These are phyloP conservation scores for Neonectria sp. DNA, from an alignment of 2,329 filamentous ascomycete genomes.

Conservation along the genomic window DNA sequence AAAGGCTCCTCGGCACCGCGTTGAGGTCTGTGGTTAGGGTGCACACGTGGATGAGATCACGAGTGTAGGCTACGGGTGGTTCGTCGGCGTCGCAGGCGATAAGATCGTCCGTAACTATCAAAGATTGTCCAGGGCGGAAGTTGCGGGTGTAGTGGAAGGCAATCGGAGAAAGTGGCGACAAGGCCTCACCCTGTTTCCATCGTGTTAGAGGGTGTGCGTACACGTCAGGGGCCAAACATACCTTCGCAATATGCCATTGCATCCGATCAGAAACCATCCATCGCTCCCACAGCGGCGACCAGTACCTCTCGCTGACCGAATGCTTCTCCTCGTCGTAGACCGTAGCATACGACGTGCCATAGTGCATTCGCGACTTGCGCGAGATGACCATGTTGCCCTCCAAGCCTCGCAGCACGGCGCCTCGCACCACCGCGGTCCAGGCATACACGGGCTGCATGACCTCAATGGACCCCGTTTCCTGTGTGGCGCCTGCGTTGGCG, in stretches of 20 bases:
- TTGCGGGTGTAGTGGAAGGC: slow-evolving; percentile 91
- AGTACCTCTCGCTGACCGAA: slow-evolving; percentile 80
- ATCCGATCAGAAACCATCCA: slow-evolving; percentile 89
- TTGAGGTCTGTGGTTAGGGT: slow-evolving; percentile 86
- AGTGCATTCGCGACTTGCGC: slow-evolving; percentile 81
- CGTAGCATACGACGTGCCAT: slow-evolving; percentile 86
- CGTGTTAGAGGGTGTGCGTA: slow-evolving; percentile 18
- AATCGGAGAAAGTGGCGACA: slow-evolving; percentile 81
- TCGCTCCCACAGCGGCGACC: slow-evolving; percentile 84
- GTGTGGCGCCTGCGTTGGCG: slow-evolving; percentile 62
- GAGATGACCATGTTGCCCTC: slow-evolving; percentile 87
- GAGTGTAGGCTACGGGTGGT: slow-evolving; percentile 72
- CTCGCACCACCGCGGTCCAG: slow-evolving; percentile 85
- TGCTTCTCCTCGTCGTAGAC: slow-evolving; percentile 85
- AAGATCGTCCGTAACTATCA: slow-evolving; percentile 84
- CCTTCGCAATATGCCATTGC: slow-evolving; percentile 89
- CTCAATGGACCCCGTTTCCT: slow-evolving; percentile 74
- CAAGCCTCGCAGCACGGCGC: slow-evolving; percentile 81
- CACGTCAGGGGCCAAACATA: slow-evolving; percentile 51
- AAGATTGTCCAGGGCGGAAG: slow-evolving; percentile 83
- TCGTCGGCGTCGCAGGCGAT: slow-evolving; percentile 81
- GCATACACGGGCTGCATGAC: slow-evolving; percentile 88
- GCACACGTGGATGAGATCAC: slow-evolving; percentile 80
- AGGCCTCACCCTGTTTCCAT: slow-evolving; percentile 73
- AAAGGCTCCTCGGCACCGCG: slow-evolving; percentile 80